Evolutionary conservation across 148 eudicot genomes (phyloP), one percentile per base, ranked within the genome.

Genomic region (Nepenthes mirabilis): DNA sequence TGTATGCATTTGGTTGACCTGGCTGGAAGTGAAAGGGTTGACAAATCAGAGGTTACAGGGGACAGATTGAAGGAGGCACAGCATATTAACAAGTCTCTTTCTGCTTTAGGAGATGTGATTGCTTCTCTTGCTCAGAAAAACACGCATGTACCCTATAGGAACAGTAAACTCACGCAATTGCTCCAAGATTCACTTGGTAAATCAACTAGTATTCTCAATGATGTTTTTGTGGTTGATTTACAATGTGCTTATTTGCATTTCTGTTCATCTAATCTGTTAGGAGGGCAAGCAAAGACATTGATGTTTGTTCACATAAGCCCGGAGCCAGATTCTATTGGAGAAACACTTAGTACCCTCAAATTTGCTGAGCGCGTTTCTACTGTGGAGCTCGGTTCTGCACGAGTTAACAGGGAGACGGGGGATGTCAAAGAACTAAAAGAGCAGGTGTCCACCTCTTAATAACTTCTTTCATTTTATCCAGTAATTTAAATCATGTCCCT

Each of bases 21-120:
- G 40, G 68, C 68, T 43, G 68, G 68, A 14, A 65, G 68, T 65
- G 68, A 65, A 36, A 55, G 68, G 43, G 68, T 65, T 36, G 68
- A 65, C 14, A 43, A 48, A 43, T 55, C 68, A 9, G 68, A 56
- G 40, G 68, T 56, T 10, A 65, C 68, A 0, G 68, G 68, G 8
- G 68, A 65, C 5, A 56, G 68, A 34, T 12, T 65, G 36, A 56
- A 56, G 56, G 60, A 63, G 9, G 68, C 68, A 55, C 60, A 55
- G 47, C 60, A 65, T 36, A 65, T 65, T 14, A 65, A 65, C 68
- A 65, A 65, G 23, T 65, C 68, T 12, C 60, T 65, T 9, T 65
- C 68, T 35, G 68, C 68, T 47, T 48, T 65, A 36, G 68, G 68
- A 23, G 68, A 65, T 47, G 68, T 65, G 37, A 65, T 65, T 55